phyloP scores from a whole-genome alignment of 1,139 yeast genomes.

The Hansenula lynferdii region DNA sequence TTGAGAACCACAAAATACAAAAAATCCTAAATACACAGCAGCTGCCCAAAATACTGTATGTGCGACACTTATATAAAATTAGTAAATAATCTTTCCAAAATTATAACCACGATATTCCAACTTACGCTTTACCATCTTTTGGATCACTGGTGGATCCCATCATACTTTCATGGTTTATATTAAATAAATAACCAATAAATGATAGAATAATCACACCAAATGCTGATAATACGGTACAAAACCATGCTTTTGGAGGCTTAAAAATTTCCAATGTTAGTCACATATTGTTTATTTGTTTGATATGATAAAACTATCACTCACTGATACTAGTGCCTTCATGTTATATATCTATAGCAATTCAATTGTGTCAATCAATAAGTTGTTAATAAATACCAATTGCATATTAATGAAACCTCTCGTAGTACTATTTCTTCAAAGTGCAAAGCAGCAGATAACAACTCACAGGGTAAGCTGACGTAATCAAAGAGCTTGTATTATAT shows the following conservation, averaged over 20 bases:
- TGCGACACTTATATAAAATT: slow-evolving; percentile 52
- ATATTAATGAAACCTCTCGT: too few species aligned
- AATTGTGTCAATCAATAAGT: too few species aligned
- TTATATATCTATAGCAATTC: too few species aligned
- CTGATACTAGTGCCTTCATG: too few species aligned
- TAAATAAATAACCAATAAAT: slow-evolving; percentile 77
- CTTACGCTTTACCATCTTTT: slow-evolving; percentile 79
- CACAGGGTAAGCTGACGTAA: too few species aligned
- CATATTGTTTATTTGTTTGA: background rate
- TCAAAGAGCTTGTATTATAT: too few species aligned
- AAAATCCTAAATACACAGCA: slow-evolving; percentile 71
- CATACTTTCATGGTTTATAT: slow-evolving; percentile 81
- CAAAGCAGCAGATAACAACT: too few species aligned
- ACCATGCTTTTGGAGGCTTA: slow-evolving; percentile 87
- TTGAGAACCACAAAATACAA: slow-evolving; percentile 87
- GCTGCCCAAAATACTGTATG: slow-evolving; percentile 89
- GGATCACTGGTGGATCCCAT: slow-evolving; percentile 92
- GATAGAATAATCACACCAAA: slow-evolving; percentile 87
- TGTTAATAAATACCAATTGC: too few species aligned
- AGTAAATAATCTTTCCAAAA: background rate
- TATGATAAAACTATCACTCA: too few species aligned
- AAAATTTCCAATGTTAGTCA: background rate
- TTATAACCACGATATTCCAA: slow-evolving; percentile 10
- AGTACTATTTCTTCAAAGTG: too few species aligned
- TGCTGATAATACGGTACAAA: slow-evolving; percentile 87